Conservation (phyloP, 208 protist genomes). For the Kentomonas sorsogonicus region DNA sequence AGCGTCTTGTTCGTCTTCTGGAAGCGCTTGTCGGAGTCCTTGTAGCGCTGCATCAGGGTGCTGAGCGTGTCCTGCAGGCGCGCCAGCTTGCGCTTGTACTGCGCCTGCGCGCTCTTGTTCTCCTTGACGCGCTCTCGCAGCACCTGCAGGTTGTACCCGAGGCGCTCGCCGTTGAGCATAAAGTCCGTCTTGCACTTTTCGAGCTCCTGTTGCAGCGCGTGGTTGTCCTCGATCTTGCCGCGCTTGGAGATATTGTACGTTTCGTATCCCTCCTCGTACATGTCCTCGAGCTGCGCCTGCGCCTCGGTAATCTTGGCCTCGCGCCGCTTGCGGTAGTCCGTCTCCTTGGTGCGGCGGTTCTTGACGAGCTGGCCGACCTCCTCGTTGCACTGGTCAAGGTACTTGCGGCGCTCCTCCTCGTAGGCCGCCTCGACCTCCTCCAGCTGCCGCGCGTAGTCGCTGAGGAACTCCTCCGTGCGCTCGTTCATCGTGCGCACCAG, state of each 20-base stretch:
- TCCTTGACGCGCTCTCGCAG: slow-evolving; percentile 93
- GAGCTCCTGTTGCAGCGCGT: slow-evolving; percentile 88
- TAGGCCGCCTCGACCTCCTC: slow-evolving; percentile 85
- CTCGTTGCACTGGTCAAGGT: slow-evolving; percentile 56
- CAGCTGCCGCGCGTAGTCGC: slow-evolving; percentile 73
- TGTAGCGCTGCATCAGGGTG: slow-evolving; percentile 85
- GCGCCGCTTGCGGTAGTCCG: slow-evolving; percentile 75
- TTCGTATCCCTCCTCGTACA: slow-evolving; percentile 75
- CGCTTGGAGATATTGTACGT: slow-evolving; percentile 79
- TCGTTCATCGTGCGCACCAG: slow-evolving; percentile 83
- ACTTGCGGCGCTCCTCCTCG: slow-evolving; percentile 71
- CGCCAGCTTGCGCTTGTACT: slow-evolving; percentile 91
- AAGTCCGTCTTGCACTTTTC: slow-evolving; percentile 94
- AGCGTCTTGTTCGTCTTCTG: slow-evolving; percentile 92
- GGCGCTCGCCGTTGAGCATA: slow-evolving; percentile 93
- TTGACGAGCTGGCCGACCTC: slow-evolving; percentile 89
- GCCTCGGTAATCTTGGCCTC: slow-evolving; percentile 82
- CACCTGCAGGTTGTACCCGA: slow-evolving; percentile 95
- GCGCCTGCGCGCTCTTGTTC: slow-evolving; percentile 89
- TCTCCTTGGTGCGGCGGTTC: slow-evolving; percentile 83
- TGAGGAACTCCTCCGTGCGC: slow-evolving; percentile 76
- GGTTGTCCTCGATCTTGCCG: slow-evolving; percentile 83
- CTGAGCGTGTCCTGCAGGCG: slow-evolving; percentile 86
- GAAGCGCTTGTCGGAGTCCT: slow-evolving; percentile 87
- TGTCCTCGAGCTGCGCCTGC: slow-evolving; percentile 66